Evolutionary conservation across 495 filamentous ascomycete genomes (phyloP).

Genomic region (Penicillium manginii): DNA sequence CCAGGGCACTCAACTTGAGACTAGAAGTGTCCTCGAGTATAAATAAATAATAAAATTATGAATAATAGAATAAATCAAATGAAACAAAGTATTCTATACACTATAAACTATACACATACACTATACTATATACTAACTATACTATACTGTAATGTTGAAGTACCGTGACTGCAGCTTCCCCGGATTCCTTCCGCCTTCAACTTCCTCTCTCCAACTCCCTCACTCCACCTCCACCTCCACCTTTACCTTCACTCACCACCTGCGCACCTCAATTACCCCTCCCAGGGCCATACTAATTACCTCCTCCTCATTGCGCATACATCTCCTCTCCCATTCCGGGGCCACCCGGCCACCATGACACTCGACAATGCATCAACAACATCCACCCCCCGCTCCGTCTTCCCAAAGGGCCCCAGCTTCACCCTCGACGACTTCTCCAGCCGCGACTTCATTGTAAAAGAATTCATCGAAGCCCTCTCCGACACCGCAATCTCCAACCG

Average conservation of each 20-base stretch:
- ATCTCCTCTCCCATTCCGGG: not conserved
- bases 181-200: not conserved
- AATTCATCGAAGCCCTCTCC: constrained; percentile 93
- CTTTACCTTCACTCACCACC: too few relatives aligned
- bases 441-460: constrained; percentile 93
- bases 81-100: too few relatives aligned
- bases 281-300: not conserved
- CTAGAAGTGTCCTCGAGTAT: too few relatives aligned
- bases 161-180: not conserved
- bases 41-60: too few relatives aligned
- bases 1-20: too few relatives aligned
- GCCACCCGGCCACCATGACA: constrained; percentile 27
- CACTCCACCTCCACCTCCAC: too few relatives aligned
- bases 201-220: not conserved
- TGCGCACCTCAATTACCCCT: too few relatives aligned
- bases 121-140: not conserved
- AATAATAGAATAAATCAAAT: not conserved
- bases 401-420: constrained; percentile 79
- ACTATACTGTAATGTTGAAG: not conserved
- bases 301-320: not conserved
- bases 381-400: constrained; percentile 61
- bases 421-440: constrained; percentile 84
- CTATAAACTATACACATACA: not conserved
- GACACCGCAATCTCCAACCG: constrained; percentile 81
- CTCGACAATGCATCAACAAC: constrained; percentile 45